Evolutionary conservation across 2,329 filamentous ascomycete species (phyloP).

Genomic region (Xylaria sp.): DNA sequence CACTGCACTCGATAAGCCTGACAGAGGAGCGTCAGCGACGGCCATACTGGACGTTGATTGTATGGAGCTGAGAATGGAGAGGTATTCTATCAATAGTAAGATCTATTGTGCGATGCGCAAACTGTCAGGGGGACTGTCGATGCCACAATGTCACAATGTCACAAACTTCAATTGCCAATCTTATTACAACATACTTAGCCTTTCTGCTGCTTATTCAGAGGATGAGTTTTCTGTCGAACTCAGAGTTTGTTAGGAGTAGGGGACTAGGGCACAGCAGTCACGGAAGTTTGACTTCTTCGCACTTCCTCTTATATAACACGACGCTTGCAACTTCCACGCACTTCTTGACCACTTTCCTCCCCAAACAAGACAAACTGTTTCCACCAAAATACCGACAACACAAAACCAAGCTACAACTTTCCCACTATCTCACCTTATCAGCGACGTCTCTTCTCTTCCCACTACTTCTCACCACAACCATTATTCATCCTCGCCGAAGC

Average conservation of each 20-base stretch:
- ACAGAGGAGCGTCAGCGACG: not conserved
- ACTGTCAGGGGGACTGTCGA: not conserved
- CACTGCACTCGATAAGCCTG: not conserved
- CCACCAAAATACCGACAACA: not conserved
- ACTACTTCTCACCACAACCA: constrained; percentile 8
- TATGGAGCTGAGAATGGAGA: not conserved
- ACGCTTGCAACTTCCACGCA: constrained; percentile 32
- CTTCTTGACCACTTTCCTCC: constrained; percentile 1
- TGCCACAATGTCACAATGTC: no score
- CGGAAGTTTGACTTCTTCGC: not conserved
- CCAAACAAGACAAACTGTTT: not conserved
- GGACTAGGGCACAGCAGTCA: no score
- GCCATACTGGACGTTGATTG: not conserved
- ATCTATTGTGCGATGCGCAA: not conserved
- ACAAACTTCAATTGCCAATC: not conserved
- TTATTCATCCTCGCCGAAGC: constrained; percentile 27
- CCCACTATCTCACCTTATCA: not conserved
- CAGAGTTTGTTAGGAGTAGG: no score
- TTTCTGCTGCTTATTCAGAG: not conserved
- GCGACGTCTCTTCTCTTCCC: not conserved
- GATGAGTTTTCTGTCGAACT: not conserved
- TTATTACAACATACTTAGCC: not conserved
- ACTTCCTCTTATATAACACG: constrained; percentile 6
- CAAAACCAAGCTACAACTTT: not conserved
- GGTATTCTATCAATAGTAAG: not conserved